Percentiles rank a stretch among this genome's conserved stretches.
Evolutionary conservation across 129 eudicot species (phyloP).

Genomic region (Lonicera japonica): DNA sequence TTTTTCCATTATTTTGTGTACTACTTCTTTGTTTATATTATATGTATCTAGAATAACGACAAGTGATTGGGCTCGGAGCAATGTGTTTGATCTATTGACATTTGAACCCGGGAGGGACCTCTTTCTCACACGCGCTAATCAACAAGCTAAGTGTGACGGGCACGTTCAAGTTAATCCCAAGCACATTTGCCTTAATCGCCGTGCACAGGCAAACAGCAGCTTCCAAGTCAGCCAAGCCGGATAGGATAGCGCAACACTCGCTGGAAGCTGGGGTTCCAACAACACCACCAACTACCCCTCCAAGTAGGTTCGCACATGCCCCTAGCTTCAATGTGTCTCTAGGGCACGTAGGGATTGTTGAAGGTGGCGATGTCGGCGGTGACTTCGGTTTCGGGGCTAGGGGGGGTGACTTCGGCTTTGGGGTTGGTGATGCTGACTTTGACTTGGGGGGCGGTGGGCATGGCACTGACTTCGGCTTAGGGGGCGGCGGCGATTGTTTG

Average conservation of each 20-base stretch:
- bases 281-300: constrained; percentile 36
- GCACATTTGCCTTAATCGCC: constrained; percentile 58
- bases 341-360: constrained; percentile 31
- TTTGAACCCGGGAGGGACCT: constrained; percentile 53
- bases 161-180: constrained; percentile 59
- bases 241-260: constrained; percentile 49
- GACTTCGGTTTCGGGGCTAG: too few relatives aligned
- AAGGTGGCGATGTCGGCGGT: too few relatives aligned
- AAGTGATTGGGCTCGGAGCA: too few relatives aligned
- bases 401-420: too few relatives aligned
- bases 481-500: neutral
- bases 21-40: too few relatives aligned
- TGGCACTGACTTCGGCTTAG: too few relatives aligned
- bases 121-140: constrained; percentile 50
- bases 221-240: constrained; percentile 63
- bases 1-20: too few relatives aligned
- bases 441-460: too few relatives aligned
- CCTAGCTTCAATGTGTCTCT: constrained; percentile 67
- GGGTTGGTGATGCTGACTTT: too few relatives aligned
- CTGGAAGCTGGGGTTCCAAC: constrained; percentile 46
- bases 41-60: too few relatives aligned
- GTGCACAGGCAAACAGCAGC: constrained; percentile 75
- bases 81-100: constrained; percentile 22
- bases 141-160: constrained; percentile 56
- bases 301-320: constrained; percentile 63